Percentiles rank a stretch among this genome's conserved stretches.
Evolutionary conservation across 257 asterid genomes (phyloP).

Genomic region (Nicotiana attenuata): DNA sequence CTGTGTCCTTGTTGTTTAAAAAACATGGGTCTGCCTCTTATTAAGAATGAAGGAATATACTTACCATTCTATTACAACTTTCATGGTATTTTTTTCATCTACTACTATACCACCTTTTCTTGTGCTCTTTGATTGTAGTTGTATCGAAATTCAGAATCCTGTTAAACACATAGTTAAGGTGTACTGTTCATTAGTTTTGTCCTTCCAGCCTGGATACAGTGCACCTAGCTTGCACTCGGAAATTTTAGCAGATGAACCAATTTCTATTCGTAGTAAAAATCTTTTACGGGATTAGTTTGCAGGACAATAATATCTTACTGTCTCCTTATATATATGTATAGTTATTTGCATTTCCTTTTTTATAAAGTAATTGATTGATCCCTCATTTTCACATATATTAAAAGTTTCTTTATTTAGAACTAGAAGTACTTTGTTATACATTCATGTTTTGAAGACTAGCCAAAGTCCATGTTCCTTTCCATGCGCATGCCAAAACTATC

Average conservation of each 20-base stretch:
- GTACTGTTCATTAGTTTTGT: constrained; percentile 11
- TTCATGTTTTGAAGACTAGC: not conserved
- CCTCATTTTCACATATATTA: not conserved
- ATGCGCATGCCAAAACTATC: constrained; percentile 4
- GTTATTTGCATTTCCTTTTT: not conserved
- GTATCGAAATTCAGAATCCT: no score
- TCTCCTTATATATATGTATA: not conserved
- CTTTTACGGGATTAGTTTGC: not conserved
- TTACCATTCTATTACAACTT: no score
- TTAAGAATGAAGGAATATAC: no score
- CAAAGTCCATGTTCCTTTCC: not conserved
- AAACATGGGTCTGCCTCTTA: no score
- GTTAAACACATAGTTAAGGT: not conserved
- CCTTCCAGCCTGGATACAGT: constrained; percentile 8
- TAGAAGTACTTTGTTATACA: not conserved
- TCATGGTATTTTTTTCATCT: no score
- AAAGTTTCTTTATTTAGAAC: not conserved
- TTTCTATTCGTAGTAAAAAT: constrained; percentile 17
- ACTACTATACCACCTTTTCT: no score
- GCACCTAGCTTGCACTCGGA: not conserved
- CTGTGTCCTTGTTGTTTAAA: no score
- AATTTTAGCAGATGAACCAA: constrained; percentile 21
- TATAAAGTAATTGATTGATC: not conserved
- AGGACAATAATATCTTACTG: constrained; percentile 11
- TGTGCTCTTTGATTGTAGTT: no score